Conservation (phyloP, 2,329 filamentous ascomycete genomes). For the Aspergillus ochraceus region DNA sequence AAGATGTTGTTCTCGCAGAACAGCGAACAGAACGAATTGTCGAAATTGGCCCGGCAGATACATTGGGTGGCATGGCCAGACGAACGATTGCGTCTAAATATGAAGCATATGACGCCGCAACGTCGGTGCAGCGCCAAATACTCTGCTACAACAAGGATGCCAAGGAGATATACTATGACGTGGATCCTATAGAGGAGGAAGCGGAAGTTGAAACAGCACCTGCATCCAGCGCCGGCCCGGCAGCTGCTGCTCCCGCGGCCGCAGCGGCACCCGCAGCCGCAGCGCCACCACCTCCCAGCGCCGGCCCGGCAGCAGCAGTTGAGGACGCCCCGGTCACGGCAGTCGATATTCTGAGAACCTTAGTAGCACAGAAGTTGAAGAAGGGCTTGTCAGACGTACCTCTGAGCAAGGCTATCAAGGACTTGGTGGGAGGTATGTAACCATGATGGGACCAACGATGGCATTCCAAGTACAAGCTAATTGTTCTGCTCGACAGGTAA, state of each 20-base stretch:
- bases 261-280: constrained; percentile 56
- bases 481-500: constrained; percentile 63
- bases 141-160: constrained; percentile 99
- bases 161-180: constrained; percentile 99
- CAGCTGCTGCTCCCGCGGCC: constrained; percentile 45
- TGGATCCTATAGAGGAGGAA: constrained; percentile 92
- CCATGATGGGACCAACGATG: neutral
- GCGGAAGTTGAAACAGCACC: constrained; percentile 55
- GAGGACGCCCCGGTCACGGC: constrained; percentile 85
- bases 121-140: constrained; percentile 94
- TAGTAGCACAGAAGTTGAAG: constrained; percentile 97
- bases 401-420: constrained; percentile 95
- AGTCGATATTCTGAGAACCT: constrained; percentile 80
- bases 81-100: constrained; percentile 95
- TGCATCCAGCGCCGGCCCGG: constrained; percentile 37
- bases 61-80: constrained; percentile 95
- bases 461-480: neutral
- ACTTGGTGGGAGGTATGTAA: constrained; percentile 86
- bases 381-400: constrained; percentile 87
- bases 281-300: constrained; percentile 62
- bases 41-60: constrained; percentile 95
- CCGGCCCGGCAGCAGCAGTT: constrained; percentile 83
- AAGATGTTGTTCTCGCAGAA: constrained; percentile 98
- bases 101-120: constrained; percentile 96
- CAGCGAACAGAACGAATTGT: constrained; percentile 96